phyloP scores from a whole-genome alignment of 2,329 filamentous ascomycete species.

The Rhynchosporium graminicola region DNA sequence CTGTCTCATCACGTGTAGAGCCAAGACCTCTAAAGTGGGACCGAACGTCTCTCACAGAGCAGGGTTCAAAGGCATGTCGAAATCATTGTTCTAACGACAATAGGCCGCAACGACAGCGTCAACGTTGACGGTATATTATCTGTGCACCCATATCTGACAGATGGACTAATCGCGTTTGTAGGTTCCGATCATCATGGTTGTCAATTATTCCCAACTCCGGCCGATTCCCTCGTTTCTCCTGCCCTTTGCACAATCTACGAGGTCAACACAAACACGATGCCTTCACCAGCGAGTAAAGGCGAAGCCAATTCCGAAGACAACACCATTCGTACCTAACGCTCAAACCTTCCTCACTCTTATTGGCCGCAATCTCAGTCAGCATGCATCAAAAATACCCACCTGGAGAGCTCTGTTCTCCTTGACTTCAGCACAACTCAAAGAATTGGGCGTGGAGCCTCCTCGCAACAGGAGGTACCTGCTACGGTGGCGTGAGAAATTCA shows the following conservation, averaged over 20 bases:
- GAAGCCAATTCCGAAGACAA: slow-evolving; percentile 64
- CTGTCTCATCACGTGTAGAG: not conserved
- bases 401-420: slow-evolving; percentile 91
- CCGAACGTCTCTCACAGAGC: not conserved
- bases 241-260: slow-evolving; percentile 38
- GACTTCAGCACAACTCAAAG: slow-evolving; percentile 73
- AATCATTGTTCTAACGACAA: slow-evolving; percentile 23
- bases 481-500: slow-evolving; percentile 83
- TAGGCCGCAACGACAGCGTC: slow-evolving; percentile 4
- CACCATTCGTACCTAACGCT: slow-evolving; percentile 83
- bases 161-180: slow-evolving; percentile 8
- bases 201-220: slow-evolving; percentile 35
- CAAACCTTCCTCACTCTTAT: slow-evolving; percentile 87
- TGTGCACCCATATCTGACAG: not conserved
- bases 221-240: slow-evolving; percentile 39
- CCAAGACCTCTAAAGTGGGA: not conserved
- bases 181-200: slow-evolving; percentile 33
- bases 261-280: slow-evolving; percentile 39
- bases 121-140: not conserved
- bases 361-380: slow-evolving; percentile 79
- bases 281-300: slow-evolving; percentile 45
- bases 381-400: slow-evolving; percentile 82
- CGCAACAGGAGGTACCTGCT: slow-evolving; percentile 81
- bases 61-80: slow-evolving; percentile 3
- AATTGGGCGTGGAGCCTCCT: slow-evolving; percentile 84